These are phyloP conservation scores for Fusarium aywerte DNA, from an alignment of 2,329 filamentous ascomycete genomes.

Conservation along the genomic window DNA sequence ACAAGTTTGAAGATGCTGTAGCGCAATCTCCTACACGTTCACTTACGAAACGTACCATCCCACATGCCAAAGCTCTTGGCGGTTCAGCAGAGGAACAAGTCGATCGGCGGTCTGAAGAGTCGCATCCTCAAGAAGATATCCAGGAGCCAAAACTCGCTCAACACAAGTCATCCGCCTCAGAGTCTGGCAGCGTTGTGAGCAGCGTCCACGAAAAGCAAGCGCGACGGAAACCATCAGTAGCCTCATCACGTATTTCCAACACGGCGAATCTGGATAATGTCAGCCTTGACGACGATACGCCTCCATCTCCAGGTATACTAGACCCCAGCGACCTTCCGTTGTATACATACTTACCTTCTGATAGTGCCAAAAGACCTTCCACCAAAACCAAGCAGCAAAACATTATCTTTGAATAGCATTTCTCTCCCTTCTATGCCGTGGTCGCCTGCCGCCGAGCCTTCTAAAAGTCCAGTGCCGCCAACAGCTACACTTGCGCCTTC, in stretches of 20 bases:
- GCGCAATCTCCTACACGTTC: constrained; percentile 74
- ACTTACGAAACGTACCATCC: constrained; percentile 62
- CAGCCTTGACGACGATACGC: constrained; percentile 68
- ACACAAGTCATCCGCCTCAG: constrained; percentile 24
- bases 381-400: constrained; percentile 60
- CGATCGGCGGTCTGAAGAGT: constrained; percentile 26
- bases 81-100: constrained; percentile 16
- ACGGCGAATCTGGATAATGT: constrained; percentile 68
- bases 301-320: constrained; percentile 49
- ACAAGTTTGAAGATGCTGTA: constrained; percentile 81
- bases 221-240: constrained; percentile 52
- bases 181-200: constrained; percentile 30
- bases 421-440: constrained; percentile 78
- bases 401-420: constrained; percentile 74
- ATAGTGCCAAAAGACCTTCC: constrained; percentile 50
- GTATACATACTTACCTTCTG: constrained; percentile 32
- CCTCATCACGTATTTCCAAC: constrained; percentile 59
- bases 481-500: constrained; percentile 48
- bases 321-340: not conserved
- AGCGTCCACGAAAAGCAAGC: constrained; percentile 33
- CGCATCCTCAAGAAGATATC: constrained; percentile 16
- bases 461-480: constrained; percentile 57
- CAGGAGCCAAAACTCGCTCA: constrained; percentile 28
- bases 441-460: constrained; percentile 67
- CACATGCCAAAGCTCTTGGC: constrained; percentile 50